Evolutionary conservation across 495 filamentous ascomycete species (phyloP), one percentile per base, ranked within the genome.

Genomic region (Friedmanniomyces endolithicus): DNA sequence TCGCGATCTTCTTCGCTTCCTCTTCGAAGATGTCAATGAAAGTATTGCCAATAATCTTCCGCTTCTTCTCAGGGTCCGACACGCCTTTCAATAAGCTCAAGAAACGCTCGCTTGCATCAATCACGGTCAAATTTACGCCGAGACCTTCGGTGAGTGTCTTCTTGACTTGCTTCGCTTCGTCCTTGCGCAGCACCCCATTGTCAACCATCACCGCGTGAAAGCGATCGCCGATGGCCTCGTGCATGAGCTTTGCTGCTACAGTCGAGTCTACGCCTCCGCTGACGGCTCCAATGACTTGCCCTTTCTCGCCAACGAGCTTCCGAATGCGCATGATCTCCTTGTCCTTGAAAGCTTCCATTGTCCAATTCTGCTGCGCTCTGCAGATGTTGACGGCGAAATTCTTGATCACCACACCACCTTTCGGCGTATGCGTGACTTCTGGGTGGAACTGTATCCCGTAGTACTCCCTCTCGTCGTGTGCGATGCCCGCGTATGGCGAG

Each of bases 251-350:
- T 0, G 90, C 90, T 1, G 83, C 92, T 17, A 88, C 92, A 3
- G 92, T 98, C 9, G 79, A 85, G 66, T 98, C 92, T 3, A 98
- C 92, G 63, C 92, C 92, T 60, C 92, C 92, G 56, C 81, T 87
- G 25, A 90, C 85, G 45, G 87, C 85, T 27, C 86, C 87, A 56
- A 95, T 78, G 14, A 95, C 90, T 65, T 90, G 88, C 0, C 78
- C 89, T 47, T 76, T 82, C 16, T 80, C 73, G 7, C 90, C 89
- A 34, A 96, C 90, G 14, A 90, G 70, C 2, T 78, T 70, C 34
- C 84, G 74, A 58, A 96, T 95, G 25, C 86, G 74, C 17, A 70
- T 67, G 63, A 95, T 85, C 66, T 92, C 87, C 59, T 85, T 76
- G 51, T 86, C 79, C 1, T 87, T 74, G 66, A 95, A 95, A 56